phyloP scores from a whole-genome alignment of 495 filamentous ascomycete species.

The Neurospora tetraspora region DNA sequence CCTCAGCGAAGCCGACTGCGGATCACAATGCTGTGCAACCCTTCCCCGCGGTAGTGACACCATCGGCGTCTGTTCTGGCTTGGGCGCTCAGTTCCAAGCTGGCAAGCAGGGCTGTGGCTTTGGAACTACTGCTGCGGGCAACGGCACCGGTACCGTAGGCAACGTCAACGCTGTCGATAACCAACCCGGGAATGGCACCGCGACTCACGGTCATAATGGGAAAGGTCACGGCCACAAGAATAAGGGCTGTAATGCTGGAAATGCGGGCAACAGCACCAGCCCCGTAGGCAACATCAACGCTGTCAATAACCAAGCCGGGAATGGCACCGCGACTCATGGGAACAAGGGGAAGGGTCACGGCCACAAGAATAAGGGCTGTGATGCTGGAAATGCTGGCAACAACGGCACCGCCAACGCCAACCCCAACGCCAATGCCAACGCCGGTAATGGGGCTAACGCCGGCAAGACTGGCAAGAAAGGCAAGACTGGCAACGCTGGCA shows the following conservation, averaged over 20 bases:
- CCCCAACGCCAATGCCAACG: not conserved
- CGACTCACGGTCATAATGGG: not conserved
- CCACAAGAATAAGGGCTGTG: too few relatives aligned
- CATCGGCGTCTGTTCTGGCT: constrained; percentile 26
- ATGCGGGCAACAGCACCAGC: not conserved
- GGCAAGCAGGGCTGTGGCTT: constrained; percentile 27
- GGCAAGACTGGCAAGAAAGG: not conserved
- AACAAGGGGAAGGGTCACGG: not conserved
- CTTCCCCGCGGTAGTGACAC: constrained; percentile 16
- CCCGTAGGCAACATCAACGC: not conserved
- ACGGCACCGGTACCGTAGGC: not conserved
- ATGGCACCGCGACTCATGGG: not conserved
- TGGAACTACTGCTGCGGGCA: not conserved
- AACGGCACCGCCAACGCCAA: not conserved
- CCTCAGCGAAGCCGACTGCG: constrained; percentile 30
- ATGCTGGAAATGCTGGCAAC: not conserved
- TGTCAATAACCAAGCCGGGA: not conserved
- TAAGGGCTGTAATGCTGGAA: not conserved
- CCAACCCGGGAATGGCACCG: not conserved
- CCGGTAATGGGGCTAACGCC: not conserved
- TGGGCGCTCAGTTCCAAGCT: constrained; percentile 16
- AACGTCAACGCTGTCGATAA: not conserved
- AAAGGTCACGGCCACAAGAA: not conserved
- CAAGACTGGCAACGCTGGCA: not conserved
- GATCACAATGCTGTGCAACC: constrained; percentile 28